phyloP scores from a whole-genome alignment of 306 rosid genomes.

The Vigna unguiculata region DNA sequence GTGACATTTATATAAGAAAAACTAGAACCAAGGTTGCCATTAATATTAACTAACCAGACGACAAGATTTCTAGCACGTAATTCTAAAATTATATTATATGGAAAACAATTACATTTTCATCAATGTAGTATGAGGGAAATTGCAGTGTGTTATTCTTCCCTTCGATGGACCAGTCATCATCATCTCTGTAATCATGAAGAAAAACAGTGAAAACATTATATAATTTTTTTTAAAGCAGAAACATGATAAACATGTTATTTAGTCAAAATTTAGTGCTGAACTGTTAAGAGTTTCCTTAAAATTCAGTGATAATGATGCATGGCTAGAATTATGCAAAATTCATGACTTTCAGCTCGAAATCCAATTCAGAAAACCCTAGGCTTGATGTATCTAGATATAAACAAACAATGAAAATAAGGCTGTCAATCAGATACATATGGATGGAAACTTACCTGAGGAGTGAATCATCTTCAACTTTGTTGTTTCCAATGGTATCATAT shows the following conservation, averaged over 20 bases:
- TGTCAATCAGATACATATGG: slow-evolving; percentile 20
- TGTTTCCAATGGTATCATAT: slow-evolving; percentile 92
- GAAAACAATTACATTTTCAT: slow-evolving; percentile 85
- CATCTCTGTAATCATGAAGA: slow-evolving; percentile 75
- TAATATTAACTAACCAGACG: slow-evolving; percentile 32
- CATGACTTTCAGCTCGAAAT: not conserved
- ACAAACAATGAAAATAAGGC: slow-evolving; percentile 34
- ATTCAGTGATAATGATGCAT: slow-evolving; percentile 23
- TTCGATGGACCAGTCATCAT: slow-evolving; percentile 93
- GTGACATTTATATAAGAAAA: slow-evolving; percentile 32
- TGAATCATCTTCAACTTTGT: slow-evolving; percentile 79
- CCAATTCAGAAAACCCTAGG: slow-evolving; percentile 36
- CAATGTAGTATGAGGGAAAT: slow-evolving; percentile 96
- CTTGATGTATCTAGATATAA: slow-evolving; percentile 27
- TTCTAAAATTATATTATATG: slow-evolving; percentile 30
- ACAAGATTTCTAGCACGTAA: slow-evolving; percentile 35
- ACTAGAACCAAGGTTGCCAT: slow-evolving; percentile 35
- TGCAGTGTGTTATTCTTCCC: slow-evolving; percentile 78
- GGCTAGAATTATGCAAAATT: slow-evolving; percentile 36
- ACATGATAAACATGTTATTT: slow-evolving; percentile 26
- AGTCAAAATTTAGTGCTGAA: not conserved
- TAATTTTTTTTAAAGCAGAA: slow-evolving; percentile 19
- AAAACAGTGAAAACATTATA: slow-evolving; percentile 44
- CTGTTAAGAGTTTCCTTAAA: slow-evolving; percentile 17
- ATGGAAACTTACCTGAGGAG: slow-evolving; percentile 57